Evolutionary conservation across 768 basidiomycete species (phyloP).

Genomic region (Boletus coccyginus): DNA sequence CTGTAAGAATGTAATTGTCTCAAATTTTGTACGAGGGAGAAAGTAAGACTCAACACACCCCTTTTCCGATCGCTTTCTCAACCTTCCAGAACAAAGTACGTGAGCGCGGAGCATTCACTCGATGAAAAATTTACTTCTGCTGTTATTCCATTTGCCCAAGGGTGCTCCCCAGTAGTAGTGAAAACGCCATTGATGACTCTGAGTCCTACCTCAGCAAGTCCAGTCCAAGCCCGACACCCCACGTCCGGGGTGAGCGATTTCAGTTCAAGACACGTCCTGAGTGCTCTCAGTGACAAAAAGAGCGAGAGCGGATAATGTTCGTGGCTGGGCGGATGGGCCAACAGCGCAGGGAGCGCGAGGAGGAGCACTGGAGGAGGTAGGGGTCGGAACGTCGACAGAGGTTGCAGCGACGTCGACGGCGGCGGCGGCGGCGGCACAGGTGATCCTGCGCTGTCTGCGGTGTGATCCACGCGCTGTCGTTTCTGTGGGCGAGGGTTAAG

Average conservation of each 20-base stretch:
- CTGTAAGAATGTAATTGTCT: slow-evolving; percentile 26
- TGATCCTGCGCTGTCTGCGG: neutral
- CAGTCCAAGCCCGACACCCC: slow-evolving; percentile 72
- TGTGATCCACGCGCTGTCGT: slow-evolving; percentile 26
- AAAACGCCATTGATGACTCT: slow-evolving; percentile 49
- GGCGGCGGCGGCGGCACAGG: neutral
- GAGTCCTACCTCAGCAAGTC: slow-evolving; percentile 67
- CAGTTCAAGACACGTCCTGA: slow-evolving; percentile 53
- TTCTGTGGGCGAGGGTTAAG: slow-evolving; percentile 35
- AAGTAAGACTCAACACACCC: slow-evolving; percentile 43
- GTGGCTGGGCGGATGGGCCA: slow-evolving; percentile 66
- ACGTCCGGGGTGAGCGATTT: slow-evolving; percentile 51
- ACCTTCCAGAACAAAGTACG: slow-evolving; percentile 31
- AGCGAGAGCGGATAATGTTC: slow-evolving; percentile 52
- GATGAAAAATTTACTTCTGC: slow-evolving; percentile 42
- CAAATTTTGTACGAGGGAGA: neutral
- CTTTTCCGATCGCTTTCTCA: slow-evolving; percentile 67
- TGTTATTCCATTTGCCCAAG: slow-evolving; percentile 51
- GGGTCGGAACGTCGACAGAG: slow-evolving; percentile 23
- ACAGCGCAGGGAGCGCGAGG: slow-evolving; percentile 56
- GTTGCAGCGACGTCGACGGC: neutral
- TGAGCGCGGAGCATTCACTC: neutral
- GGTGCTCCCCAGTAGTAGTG: slow-evolving; percentile 32
- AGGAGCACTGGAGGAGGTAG: slow-evolving; percentile 49
- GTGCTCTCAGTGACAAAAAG: slow-evolving; percentile 50